These are phyloP conservation scores for Ogataea sp. DNA, from an alignment of 805 yeast genomes.

Conservation along the genomic window DNA sequence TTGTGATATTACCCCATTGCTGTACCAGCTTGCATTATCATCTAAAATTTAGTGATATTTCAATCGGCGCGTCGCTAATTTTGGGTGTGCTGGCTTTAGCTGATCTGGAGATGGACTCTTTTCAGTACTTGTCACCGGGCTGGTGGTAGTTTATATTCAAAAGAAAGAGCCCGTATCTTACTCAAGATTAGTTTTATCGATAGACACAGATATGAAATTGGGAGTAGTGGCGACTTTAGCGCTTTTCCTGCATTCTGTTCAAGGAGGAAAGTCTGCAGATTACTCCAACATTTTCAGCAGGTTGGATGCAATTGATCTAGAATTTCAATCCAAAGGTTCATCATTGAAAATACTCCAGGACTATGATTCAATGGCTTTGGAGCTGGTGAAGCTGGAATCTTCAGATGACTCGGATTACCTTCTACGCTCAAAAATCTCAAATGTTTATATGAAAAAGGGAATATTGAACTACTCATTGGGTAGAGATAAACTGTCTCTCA, in stretches of 20 bases:
- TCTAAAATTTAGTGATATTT: too few species aligned
- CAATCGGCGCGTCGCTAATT: too few species aligned
- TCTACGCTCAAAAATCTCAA: slow-evolving; percentile 22
- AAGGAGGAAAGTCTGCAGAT: neutral
- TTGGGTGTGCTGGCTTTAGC: too few species aligned
- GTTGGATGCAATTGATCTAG: slow-evolving; percentile 3
- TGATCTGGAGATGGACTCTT: too few species aligned
- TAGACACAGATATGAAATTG: too few species aligned
- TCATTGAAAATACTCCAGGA: slow-evolving; percentile 21
- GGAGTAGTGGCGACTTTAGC: neutral
- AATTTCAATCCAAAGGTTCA: slow-evolving; percentile 19
- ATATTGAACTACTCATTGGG: slow-evolving; percentile 50
- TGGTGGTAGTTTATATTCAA: too few species aligned
- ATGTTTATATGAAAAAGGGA: slow-evolving; percentile 52
- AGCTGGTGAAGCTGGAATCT: slow-evolving; percentile 8
- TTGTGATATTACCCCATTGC: too few species aligned
- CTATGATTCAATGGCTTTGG: slow-evolving; percentile 18
- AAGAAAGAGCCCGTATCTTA: too few species aligned
- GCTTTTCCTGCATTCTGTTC: neutral
- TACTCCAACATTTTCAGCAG: neutral
- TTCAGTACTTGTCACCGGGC: too few species aligned
- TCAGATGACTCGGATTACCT: slow-evolving; percentile 8
- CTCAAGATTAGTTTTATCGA: too few species aligned
- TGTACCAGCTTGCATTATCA: too few species aligned
- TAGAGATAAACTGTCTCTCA: slow-evolving; percentile 43